Conservation (phyloP, 2,329 filamentous ascomycete genomes). For the Fonsecaea nubica region DNA sequence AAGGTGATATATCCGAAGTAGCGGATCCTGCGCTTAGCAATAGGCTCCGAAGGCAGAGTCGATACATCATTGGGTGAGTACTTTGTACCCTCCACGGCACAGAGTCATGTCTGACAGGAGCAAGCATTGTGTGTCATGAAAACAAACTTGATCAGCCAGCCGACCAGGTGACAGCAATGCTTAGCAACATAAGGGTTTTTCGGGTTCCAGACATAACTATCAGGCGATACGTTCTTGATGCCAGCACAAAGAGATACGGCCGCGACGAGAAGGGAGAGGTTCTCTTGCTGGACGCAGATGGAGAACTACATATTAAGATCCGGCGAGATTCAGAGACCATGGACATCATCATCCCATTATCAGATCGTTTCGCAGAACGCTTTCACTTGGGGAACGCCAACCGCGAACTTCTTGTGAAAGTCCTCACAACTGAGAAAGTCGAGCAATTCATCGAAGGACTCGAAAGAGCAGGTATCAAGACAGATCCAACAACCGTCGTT, state of each 20-base stretch:
- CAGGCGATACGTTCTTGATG: constrained; percentile 22
- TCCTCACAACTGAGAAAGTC: constrained; percentile 23
- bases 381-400: constrained; percentile 18
- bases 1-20: constrained; percentile 12
- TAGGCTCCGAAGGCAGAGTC: constrained; percentile 27
- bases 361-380: constrained; percentile 22
- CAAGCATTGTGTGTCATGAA: constrained; percentile 21
- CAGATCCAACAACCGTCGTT: constrained; percentile 14
- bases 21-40: constrained; percentile 13
- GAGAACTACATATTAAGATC: constrained; percentile 23
- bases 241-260: constrained; percentile 17
- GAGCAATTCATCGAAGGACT: constrained; percentile 24
- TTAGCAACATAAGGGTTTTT: constrained; percentile 22
- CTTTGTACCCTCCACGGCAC: constrained; percentile 6
- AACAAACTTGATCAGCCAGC: constrained; percentile 9
- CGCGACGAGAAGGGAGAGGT: constrained; percentile 23
- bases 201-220: constrained; percentile 23
- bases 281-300: constrained; percentile 15
- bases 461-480: constrained; percentile 26
- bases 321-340: constrained; percentile 14
- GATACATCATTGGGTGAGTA: constrained; percentile 25
- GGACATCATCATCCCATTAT: constrained; percentile 26
- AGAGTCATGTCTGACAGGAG: constrained; percentile 18
- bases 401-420: constrained; percentile 23
- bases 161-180: constrained; percentile 16